These are phyloP conservation scores for Fusarium praegraminearum DNA, from an alignment of 2,329 filamentous ascomycete species.

Conservation along the genomic window DNA sequence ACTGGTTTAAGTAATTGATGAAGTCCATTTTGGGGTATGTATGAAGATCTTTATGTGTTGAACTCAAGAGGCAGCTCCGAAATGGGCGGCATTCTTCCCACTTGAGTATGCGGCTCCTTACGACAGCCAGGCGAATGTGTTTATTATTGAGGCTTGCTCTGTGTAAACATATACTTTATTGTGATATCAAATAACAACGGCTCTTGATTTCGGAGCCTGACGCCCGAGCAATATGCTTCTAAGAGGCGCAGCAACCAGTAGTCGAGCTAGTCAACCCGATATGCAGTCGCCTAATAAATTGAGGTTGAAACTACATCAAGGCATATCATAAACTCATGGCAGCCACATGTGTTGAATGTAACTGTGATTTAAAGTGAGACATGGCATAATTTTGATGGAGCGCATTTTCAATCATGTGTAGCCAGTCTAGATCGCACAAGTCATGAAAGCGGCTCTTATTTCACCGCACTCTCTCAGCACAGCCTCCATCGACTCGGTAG, in stretches of 20 bases:
- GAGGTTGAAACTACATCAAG: conserved; percentile 18
- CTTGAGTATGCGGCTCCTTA: conserved; percentile 9
- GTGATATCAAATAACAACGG: neutral
- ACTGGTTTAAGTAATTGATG: neutral
- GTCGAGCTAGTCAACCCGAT: neutral
- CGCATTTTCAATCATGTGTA: conserved; percentile 28
- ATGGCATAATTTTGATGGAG: conserved; percentile 6
- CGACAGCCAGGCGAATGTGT: conserved; percentile 11
- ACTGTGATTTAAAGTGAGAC: conserved; percentile 21
- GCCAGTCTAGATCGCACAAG: conserved; percentile 23
- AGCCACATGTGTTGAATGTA: conserved; percentile 4
- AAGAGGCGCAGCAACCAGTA: conserved; percentile 27
- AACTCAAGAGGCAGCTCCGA: neutral
- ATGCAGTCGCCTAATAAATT: conserved; percentile 15
- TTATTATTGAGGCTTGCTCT: neutral
- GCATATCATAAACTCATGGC: conserved; percentile 4
- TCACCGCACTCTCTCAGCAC: conserved; percentile 15
- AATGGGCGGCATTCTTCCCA: conserved; percentile 1
- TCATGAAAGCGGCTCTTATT: conserved; percentile 20
- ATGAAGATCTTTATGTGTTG: conserved; percentile 27
- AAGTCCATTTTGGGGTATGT: neutral
- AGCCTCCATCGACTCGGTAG: conserved; percentile 19
- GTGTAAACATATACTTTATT: neutral
- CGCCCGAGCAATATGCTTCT: conserved; percentile 23
- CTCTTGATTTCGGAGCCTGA: conserved; percentile 7